These are phyloP conservation scores for Candida coleopterorum DNA, from an alignment of 805 yeast species.

Conservation along the genomic window DNA sequence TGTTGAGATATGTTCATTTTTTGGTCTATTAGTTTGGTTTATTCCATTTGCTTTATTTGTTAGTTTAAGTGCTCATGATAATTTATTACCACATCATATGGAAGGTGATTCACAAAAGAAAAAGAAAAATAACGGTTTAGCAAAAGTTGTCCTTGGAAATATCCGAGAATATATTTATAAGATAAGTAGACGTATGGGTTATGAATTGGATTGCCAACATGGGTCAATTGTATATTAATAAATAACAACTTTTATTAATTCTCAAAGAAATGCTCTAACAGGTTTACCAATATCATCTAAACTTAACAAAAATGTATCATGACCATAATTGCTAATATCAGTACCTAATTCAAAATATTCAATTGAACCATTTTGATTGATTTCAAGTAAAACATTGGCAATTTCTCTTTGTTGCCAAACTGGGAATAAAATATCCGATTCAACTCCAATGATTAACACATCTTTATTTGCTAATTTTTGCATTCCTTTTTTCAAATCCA, in stretches of 20 bases:
- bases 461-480: conserved; percentile 56
- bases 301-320: conserved; percentile 83
- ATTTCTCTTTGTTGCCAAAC: conserved; percentile 92
- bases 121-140: conserved; percentile 50
- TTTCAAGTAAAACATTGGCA: conserved; percentile 49
- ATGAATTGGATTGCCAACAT: conserved; percentile 54
- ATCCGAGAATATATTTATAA: conserved; percentile 44
- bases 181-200: conserved; percentile 54
- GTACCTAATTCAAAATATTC: conserved; percentile 71
- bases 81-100: conserved; percentile 62
- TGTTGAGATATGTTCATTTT: conserved; percentile 89
- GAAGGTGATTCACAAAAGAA: conserved; percentile 24
- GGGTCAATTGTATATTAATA: conserved; percentile 25
- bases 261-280: conserved; percentile 54
- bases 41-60: conserved; percentile 91
- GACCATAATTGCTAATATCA: conserved; percentile 80
- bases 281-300: conserved; percentile 77
- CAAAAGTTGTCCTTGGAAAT: conserved; percentile 58
- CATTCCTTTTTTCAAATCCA: conserved; percentile 67
- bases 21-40: conserved; percentile 91
- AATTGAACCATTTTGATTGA: conserved; percentile 26
- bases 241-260: neutral
- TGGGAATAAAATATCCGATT: conserved; percentile 86
- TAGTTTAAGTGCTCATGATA: conserved; percentile 87
- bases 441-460: conserved; percentile 83